Evolutionary conservation across 2,329 filamentous ascomycete species (phyloP).

Genomic region (Claviceps fusiformis): DNA sequence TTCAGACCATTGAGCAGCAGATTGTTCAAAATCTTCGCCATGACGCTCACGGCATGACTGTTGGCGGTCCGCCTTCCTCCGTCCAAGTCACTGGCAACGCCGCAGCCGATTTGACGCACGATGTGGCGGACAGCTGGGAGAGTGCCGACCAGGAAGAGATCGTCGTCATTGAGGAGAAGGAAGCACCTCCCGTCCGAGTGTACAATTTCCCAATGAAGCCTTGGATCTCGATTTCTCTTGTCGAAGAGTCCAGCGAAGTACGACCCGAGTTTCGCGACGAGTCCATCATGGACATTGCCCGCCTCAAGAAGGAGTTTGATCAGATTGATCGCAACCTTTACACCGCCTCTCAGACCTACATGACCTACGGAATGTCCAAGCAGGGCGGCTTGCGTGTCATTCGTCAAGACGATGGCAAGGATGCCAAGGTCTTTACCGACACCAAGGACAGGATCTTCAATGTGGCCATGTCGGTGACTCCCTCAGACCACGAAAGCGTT

Average conservation of each 20-base stretch:
- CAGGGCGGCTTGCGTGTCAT: conserved; percentile 88
- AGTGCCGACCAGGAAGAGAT: conserved; percentile 64
- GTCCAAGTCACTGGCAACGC: conserved; percentile 28
- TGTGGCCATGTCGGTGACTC: conserved; percentile 64
- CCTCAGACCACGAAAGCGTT: conserved; percentile 38
- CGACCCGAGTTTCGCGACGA: conserved; percentile 60
- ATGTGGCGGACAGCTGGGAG: conserved; percentile 81
- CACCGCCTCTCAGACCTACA: conserved; percentile 78
- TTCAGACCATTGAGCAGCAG: conserved; percentile 8
- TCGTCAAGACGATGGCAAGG: conserved; percentile 81
- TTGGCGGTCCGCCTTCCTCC: conserved; percentile 21
- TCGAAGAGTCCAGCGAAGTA: conserved; percentile 39
- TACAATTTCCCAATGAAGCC: conserved; percentile 96
- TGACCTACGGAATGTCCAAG: conserved; percentile 88
- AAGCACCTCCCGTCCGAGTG: conserved; percentile 56
- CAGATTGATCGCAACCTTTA: conserved; percentile 91
- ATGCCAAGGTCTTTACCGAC: conserved; percentile 83
- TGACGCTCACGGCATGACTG: conserved; percentile 38
- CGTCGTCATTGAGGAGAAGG: conserved; percentile 51
- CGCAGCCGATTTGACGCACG: conserved; percentile 41
- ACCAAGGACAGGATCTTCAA: conserved; percentile 93
- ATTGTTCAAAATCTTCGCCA: conserved; percentile 23
- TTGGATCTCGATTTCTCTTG: conserved; percentile 78
- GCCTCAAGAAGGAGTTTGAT: conserved; percentile 94
- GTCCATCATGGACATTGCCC: conserved; percentile 79